Percentiles rank a stretch among this genome's conserved stretches.
Conservation (phyloP, 2,329 filamentous ascomycete genomes). For the Botrytis galanthina region DNA sequence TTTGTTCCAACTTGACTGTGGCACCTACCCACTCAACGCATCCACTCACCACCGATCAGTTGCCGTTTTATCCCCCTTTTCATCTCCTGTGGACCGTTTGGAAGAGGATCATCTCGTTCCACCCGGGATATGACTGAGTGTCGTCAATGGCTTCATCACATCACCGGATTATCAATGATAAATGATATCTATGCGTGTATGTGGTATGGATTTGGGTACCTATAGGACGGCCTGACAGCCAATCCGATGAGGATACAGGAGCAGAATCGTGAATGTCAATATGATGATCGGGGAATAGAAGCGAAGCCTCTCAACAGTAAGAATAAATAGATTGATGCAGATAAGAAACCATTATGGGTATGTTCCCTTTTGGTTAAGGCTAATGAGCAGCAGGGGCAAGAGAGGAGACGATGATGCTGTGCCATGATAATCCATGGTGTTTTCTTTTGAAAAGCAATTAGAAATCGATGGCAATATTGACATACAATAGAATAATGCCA, state of each 20-base stretch:
- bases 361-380: not conserved
- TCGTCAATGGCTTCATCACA: conserved; percentile 6
- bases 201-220: not conserved
- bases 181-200: not conserved
- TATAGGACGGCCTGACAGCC: not conserved
- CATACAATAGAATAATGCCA: not conserved
- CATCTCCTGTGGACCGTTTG: conserved; percentile 4
- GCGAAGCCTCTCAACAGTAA: not conserved
- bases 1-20: conserved; percentile 1
- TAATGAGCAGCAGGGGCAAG: not conserved
- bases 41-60: conserved; percentile 2
- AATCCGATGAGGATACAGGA: not conserved
- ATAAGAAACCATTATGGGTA: conserved; percentile 1
- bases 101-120: conserved; percentile 7
- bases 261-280: not conserved
- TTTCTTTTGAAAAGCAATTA: not conserved
- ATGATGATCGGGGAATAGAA: not conserved
- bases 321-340: conserved; percentile 1
- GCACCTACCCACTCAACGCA: conserved; percentile 13
- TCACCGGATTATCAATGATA: not conserved
- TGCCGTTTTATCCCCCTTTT: conserved; percentile 19
- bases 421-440: not conserved
- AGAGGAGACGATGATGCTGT: conserved; percentile 14
- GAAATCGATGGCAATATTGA: not conserved
- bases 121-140: not conserved